Evolutionary conservation across 768 basidiomycete genomes (phyloP).

Genomic region (Melanogaster broomeanus): DNA sequence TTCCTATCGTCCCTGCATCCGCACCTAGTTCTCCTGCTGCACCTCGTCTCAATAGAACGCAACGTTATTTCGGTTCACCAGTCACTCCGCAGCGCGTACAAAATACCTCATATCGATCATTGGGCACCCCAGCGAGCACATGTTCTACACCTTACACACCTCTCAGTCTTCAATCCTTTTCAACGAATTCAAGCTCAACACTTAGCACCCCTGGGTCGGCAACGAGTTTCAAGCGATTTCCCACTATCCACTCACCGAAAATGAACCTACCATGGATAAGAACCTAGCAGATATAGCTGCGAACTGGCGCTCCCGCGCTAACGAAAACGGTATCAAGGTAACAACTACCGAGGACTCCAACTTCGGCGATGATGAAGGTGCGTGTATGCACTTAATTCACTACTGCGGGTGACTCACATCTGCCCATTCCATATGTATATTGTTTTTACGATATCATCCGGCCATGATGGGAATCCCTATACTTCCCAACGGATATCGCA

Average conservation of each 20-base stretch:
- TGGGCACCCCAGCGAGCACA: conserved; percentile 57
- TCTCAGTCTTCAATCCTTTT: conserved; percentile 64
- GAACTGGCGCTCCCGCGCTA: conserved; percentile 73
- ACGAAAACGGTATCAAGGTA: conserved; percentile 72
- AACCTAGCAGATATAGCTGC: conserved; percentile 61
- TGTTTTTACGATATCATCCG: background rate
- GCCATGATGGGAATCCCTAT: conserved; percentile 1
- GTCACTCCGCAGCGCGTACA: conserved; percentile 66
- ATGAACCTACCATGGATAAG: conserved; percentile 33
- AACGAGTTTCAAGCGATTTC: conserved; percentile 42
- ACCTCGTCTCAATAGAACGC: conserved; percentile 33
- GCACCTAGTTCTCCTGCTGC: conserved; percentile 47
- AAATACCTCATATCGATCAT: conserved; percentile 53
- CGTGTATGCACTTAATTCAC: conserved; percentile 23
- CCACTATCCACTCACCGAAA: conserved; percentile 46
- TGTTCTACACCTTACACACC: conserved; percentile 65
- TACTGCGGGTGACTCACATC: conserved; percentile 17
- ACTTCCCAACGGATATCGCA: conserved; percentile 32
- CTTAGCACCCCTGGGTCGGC: conserved; percentile 58
- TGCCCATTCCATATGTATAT: conserved; percentile 1
- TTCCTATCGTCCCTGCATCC: conserved; percentile 38
- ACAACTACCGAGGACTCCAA: conserved; percentile 41
- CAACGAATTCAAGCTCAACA: conserved; percentile 49
- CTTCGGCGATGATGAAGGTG: conserved; percentile 52
- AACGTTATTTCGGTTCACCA: conserved; percentile 40